Evolutionary conservation across 176 grass and related monocot species (phyloP).

Genomic region (Triticum urartu): DNA sequence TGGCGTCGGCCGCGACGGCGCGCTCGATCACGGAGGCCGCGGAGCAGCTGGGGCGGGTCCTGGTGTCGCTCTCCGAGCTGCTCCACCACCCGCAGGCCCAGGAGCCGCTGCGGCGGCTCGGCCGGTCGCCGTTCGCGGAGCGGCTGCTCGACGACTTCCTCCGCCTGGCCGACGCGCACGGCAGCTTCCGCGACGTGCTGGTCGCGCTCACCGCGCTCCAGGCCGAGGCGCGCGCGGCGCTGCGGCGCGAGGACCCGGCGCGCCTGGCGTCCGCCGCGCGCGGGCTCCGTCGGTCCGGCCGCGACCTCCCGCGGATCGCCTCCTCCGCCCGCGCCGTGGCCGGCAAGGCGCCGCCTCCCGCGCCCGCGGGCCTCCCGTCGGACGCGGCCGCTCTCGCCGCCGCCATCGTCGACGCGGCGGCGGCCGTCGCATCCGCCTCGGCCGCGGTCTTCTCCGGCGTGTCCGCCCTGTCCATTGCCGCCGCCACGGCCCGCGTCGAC

Average conservation of each 20-base stretch:
- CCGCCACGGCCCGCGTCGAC: slow-evolving; percentile 29
- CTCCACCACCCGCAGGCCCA: slow-evolving; percentile 65
- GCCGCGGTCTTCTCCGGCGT: slow-evolving; percentile 40
- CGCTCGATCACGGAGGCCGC: slow-evolving; percentile 24
- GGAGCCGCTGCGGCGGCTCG: slow-evolving; percentile 44
- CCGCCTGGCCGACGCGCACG: slow-evolving; percentile 57
- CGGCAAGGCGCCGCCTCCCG: slow-evolving; percentile 8
- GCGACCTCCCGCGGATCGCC: slow-evolving; percentile 43
- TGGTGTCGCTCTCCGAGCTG: slow-evolving; percentile 59
- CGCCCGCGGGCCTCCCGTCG: not conserved
- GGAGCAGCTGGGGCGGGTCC: slow-evolving; percentile 27
- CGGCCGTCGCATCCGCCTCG: slow-evolving; percentile 29
- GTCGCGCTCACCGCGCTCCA: slow-evolving; percentile 40
- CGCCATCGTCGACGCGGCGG: slow-evolving; percentile 37
- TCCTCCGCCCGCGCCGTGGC: slow-evolving; percentile 38
- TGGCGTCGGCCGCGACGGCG: not conserved
- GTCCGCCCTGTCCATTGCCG: slow-evolving; percentile 25
- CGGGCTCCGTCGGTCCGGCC: slow-evolving; percentile 31
- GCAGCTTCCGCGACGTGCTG: slow-evolving; percentile 39
- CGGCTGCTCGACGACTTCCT: slow-evolving; percentile 57
- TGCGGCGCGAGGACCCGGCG: slow-evolving; percentile 38
- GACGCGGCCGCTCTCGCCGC: slow-evolving; percentile 44
- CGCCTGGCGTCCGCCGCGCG: slow-evolving; percentile 48
- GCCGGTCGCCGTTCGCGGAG: slow-evolving; percentile 38
- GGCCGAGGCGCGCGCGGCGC: slow-evolving; percentile 46